Percentiles rank a stretch among this genome's conserved stretches.
Evolutionary conservation across 2,329 filamentous ascomycete genomes (phyloP).

Genomic region (Fusarium chlamydosporum): DNA sequence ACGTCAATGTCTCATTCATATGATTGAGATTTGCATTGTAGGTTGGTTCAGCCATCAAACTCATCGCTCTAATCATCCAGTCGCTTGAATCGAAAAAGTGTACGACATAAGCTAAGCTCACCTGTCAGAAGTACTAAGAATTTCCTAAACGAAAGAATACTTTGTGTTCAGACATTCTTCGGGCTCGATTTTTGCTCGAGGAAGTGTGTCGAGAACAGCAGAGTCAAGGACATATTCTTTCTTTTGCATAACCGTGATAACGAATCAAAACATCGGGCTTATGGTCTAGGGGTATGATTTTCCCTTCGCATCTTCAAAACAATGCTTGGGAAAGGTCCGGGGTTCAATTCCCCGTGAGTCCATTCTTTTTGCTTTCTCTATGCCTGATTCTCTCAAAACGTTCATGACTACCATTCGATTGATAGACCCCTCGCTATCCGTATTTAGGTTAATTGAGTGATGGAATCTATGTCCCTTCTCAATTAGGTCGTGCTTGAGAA

Average conservation of each 20-base stretch:
- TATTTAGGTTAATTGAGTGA: too few relatives aligned
- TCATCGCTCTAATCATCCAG: not conserved
- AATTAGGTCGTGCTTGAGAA: too few relatives aligned
- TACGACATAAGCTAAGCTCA: too few relatives aligned
- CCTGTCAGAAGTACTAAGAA: not conserved
- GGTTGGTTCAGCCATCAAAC: too few relatives aligned
- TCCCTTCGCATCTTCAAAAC: constrained; percentile 29
- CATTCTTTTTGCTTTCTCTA: not conserved
- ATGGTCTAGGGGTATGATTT: constrained; percentile 42
- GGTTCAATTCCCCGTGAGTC: constrained; percentile 41
- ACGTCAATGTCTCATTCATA: not conserved
- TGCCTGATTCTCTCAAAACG: not conserved
- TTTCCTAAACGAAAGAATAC: too few relatives aligned
- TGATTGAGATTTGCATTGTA: not conserved
- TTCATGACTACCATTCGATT: too few relatives aligned
- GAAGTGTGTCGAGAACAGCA: accelerated
- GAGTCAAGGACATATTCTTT: accelerated
- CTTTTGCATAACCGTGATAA: accelerated
- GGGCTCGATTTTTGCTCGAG: too few relatives aligned
- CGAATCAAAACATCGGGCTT: constrained; percentile 19
- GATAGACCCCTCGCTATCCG: too few relatives aligned
- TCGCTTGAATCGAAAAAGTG: not conserved
- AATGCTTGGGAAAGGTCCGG: constrained; percentile 34
- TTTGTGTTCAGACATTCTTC: too few relatives aligned
- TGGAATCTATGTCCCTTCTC: too few relatives aligned